Evolutionary conservation across 768 basidiomycete species (phyloP).

Genomic region (Trametes cinnabarina): DNA sequence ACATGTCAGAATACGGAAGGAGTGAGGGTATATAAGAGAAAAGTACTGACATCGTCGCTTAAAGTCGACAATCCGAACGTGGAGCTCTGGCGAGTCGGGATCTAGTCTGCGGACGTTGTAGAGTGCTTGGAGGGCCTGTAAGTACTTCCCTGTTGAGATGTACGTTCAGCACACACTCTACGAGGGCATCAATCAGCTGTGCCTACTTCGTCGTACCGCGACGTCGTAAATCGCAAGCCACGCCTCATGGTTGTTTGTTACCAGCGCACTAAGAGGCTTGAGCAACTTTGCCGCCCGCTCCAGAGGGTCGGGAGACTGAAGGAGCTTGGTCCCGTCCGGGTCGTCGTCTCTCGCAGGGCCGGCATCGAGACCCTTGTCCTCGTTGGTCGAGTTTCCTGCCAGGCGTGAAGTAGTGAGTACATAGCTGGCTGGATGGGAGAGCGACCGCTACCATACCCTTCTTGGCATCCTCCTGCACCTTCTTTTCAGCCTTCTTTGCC

Average conservation of each 20-base stretch:
- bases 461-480: conserved; percentile 64
- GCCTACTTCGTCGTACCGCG: conserved; percentile 73
- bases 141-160: conserved; percentile 70
- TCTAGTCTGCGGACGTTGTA: conserved; percentile 52
- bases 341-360: conserved; percentile 70
- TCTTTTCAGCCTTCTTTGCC: conserved; percentile 76
- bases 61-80: conserved; percentile 68
- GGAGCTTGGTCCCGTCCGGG: conserved; percentile 73
- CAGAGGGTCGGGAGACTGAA: conserved; percentile 61
- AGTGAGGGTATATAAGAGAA: background rate
- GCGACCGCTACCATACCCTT: conserved; percentile 49
- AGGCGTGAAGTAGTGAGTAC: conserved; percentile 2
- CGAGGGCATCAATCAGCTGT: no score
- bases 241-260: conserved; percentile 54
- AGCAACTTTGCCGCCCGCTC: conserved; percentile 75
- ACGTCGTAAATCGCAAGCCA: conserved; percentile 83
- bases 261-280: conserved; percentile 55
- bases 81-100: conserved; percentile 61
- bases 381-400: conserved; percentile 40
- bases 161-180: no score
- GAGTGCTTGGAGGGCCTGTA: conserved; percentile 76
- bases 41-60: conserved; percentile 46
- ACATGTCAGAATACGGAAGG: conserved; percentile 1
- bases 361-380: conserved; percentile 71
- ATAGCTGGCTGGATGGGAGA: background rate